Percentiles rank a stretch among this genome's conserved stretches.
These are phyloP conservation scores for Mikania micrantha DNA, from an alignment of 129 eudicot species.

Conservation along the genomic window DNA sequence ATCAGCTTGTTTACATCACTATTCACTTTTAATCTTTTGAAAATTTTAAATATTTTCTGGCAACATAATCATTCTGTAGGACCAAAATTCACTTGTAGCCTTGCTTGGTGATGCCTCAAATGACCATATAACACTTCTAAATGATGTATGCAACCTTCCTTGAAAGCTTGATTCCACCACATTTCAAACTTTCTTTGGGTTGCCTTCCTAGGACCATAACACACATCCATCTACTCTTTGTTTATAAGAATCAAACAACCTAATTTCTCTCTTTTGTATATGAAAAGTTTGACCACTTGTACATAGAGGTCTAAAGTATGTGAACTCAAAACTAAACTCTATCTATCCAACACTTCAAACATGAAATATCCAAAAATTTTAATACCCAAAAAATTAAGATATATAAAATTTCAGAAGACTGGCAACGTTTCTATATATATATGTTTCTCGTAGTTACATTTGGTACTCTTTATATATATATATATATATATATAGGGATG, in stretches of 20 bases:
- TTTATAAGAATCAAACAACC: not conserved
- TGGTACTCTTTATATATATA: too few relatives aligned
- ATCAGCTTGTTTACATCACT: too few relatives aligned
- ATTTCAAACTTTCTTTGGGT: not conserved
- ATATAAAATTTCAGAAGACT: too few relatives aligned
- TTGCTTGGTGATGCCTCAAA: not conserved
- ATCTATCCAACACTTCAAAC: too few relatives aligned
- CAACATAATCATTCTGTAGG: not conserved
- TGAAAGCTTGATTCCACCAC: not conserved
- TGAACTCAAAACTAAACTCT: too few relatives aligned
- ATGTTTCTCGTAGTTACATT: too few relatives aligned
- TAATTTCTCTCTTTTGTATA: not conserved
- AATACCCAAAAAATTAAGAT: too few relatives aligned
- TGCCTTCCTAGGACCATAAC: not conserved
- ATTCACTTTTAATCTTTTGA: not conserved
- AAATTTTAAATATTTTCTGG: not conserved
- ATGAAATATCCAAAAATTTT: too few relatives aligned
- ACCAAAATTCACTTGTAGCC: not conserved
- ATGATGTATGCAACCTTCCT: slow-evolving; percentile 3
- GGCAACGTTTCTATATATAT: too few relatives aligned
- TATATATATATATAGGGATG: too few relatives aligned
- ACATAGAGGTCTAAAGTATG: too few relatives aligned
- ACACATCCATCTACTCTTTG: not conserved
- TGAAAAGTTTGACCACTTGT: not conserved
- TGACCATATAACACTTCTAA: not conserved